Conservation (phyloP, 768 basidiomycete genomes). For the Nidularia pulvinata region DNA sequence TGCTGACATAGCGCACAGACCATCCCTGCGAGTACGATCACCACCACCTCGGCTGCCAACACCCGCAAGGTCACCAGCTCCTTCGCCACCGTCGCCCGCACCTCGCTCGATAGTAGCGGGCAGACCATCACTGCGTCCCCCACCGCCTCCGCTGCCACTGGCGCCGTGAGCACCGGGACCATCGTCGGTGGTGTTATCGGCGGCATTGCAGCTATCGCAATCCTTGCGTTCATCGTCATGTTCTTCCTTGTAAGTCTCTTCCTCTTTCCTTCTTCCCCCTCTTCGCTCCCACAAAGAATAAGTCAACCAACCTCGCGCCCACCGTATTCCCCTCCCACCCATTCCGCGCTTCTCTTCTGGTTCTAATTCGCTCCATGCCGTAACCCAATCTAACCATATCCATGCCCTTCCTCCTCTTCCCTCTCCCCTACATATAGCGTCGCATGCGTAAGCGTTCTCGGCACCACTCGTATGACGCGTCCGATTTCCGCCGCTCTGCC, state of each 20-base stretch:
- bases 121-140: slow-evolving; percentile 15
- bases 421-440: no score
- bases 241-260: slow-evolving; percentile 35
- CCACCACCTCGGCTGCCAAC: slow-evolving; percentile 3
- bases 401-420: not conserved
- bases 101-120: slow-evolving; percentile 7
- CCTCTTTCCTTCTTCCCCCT: not conserved
- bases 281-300: not conserved
- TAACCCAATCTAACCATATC: no score
- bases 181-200: slow-evolving; percentile 37
- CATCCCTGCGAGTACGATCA: slow-evolving; percentile 8
- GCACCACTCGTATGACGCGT: slow-evolving; percentile 33
- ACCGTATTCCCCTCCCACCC: no score
- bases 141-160: slow-evolving; percentile 6
- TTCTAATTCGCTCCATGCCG: no score
- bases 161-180: slow-evolving; percentile 30
- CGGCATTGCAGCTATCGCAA: slow-evolving; percentile 32
- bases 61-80: slow-evolving; percentile 13
- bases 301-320: not conserved
- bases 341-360: no score
- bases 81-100: slow-evolving; percentile 9
- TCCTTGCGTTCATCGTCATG: slow-evolving; percentile 31
- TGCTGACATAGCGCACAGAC: no score
- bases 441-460: slow-evolving; percentile 28
- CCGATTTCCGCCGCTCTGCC: slow-evolving; percentile 21